Conservation (phyloP, 2,329 filamentous ascomycete species). For the Trichophyton simii region DNA sequence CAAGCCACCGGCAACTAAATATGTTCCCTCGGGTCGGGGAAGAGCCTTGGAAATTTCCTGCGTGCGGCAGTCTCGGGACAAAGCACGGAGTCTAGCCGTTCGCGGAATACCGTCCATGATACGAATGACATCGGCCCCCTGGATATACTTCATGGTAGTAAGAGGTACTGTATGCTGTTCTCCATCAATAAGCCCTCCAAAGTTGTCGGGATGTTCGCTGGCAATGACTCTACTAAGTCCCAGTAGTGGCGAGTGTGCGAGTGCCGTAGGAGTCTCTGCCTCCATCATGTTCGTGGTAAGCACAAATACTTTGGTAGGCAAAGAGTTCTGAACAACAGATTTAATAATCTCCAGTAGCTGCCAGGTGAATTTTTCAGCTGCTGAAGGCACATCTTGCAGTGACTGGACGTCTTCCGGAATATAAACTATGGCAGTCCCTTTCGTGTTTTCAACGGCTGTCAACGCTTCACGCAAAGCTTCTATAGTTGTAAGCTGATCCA, state of each 20-base stretch:
- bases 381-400: not conserved
- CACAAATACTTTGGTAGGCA: not conserved
- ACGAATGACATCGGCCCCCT: not conserved
- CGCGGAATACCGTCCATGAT: not conserved
- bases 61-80: not conserved
- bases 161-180: not conserved
- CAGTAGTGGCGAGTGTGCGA: not conserved
- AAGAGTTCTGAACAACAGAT: not conserved
- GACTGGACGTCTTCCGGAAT: not conserved
- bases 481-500: not conserved
- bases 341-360: not conserved
- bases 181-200: not conserved
- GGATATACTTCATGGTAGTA: not conserved
- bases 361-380: not conserved
- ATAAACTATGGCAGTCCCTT: not conserved
- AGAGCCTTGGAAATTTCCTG: not conserved
- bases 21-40: slow-evolving; percentile 9
- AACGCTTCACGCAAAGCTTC: not conserved
- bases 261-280: not conserved
- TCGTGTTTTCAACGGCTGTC: not conserved
- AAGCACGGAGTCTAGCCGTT: not conserved
- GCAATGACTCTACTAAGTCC: not conserved
- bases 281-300: not conserved
- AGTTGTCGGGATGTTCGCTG: not conserved
- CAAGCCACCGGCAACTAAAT: slow-evolving; percentile 14